phyloP scores from a whole-genome alignment of 495 filamentous ascomycete species.

The Venustampulla echinocandica region DNA sequence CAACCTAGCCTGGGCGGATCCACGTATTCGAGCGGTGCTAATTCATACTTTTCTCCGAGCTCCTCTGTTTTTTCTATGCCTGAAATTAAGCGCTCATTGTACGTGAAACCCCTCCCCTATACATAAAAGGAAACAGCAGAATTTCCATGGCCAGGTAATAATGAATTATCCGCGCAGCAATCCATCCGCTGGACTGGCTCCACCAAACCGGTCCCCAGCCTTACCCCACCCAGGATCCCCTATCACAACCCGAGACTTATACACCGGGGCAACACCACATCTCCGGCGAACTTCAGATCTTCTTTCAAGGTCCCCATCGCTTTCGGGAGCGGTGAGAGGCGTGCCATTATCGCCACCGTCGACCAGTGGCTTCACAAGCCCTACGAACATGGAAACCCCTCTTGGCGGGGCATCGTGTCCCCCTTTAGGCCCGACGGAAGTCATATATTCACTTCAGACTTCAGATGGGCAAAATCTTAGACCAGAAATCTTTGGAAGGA shows the following conservation, averaged over 20 bases:
- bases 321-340: constrained; percentile 35
- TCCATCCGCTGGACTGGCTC: constrained; percentile 45
- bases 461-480: constrained; percentile 52
- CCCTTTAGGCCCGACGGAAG: constrained; percentile 49
- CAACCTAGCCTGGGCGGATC: constrained; percentile 15
- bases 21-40: constrained; percentile 12
- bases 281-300: constrained; percentile 40
- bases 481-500: constrained; percentile 72
- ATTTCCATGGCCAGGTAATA: constrained; percentile 9
- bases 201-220: constrained; percentile 41
- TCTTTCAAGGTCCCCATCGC: constrained; percentile 39
- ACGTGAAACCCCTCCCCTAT: constrained; percentile 11
- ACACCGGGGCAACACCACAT: constrained; percentile 37
- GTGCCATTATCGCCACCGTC: constrained; percentile 44
- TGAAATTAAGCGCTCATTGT: constrained; percentile 24
- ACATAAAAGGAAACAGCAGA: constrained; percentile 1
- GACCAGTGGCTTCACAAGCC: constrained; percentile 31
- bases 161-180: constrained; percentile 34
- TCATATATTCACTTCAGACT: constrained; percentile 50
- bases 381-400: constrained; percentile 23
- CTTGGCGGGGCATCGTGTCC: constrained; percentile 35
- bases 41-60: constrained; percentile 15
- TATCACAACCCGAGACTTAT: constrained; percentile 40
- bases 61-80: constrained; percentile 17
- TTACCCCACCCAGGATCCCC: constrained; percentile 40